Evolutionary conservation across 108 stramenopile genomes (phyloP).

Genomic region (Fistulifera pelliculosa): DNA sequence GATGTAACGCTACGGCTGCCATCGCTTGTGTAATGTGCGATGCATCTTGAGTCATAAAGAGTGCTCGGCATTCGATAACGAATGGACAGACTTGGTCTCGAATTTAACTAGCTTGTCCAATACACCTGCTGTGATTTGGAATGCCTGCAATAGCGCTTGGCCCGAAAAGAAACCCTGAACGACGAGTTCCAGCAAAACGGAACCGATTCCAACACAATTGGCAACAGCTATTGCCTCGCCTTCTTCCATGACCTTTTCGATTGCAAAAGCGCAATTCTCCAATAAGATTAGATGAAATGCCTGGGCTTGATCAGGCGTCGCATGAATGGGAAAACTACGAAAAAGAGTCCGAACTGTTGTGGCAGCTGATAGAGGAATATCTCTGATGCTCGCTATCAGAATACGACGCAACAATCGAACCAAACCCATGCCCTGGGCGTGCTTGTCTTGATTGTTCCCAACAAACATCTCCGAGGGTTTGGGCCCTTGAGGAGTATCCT

Average conservation of each 20-base stretch:
- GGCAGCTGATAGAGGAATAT: constrained; percentile 55
- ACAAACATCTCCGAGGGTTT: constrained; percentile 55
- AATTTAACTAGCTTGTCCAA: constrained; percentile 47
- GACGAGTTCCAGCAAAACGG: constrained; percentile 66
- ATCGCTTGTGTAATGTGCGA: constrained; percentile 69
- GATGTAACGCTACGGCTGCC: constrained; percentile 43
- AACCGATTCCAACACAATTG: constrained; percentile 67
- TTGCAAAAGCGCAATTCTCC: constrained; percentile 52
- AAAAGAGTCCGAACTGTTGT: constrained; percentile 62
- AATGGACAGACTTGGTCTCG: constrained; percentile 44
- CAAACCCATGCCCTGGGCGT: constrained; percentile 51
- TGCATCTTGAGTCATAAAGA: constrained; percentile 59
- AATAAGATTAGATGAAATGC: constrained; percentile 73
- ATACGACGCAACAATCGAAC: constrained; percentile 63
- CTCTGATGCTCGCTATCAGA: constrained; percentile 50
- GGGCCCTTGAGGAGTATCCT: constrained; percentile 14
- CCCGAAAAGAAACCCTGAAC: constrained; percentile 73
- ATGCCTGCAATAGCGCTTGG: constrained; percentile 48
- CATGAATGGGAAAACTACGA: constrained; percentile 72
- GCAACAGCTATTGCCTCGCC: constrained; percentile 66
- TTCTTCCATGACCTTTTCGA: constrained; percentile 68
- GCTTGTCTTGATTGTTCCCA: constrained; percentile 32
- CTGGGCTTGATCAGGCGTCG: constrained; percentile 69
- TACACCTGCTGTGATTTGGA: constrained; percentile 38
- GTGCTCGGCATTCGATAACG: constrained; percentile 43